Evolutionary conservation across 371 early-diverging fungal genomes (phyloP), one percentile per base, ranked within the genome.

Genomic region (Apophysomyces variabilis): DNA sequence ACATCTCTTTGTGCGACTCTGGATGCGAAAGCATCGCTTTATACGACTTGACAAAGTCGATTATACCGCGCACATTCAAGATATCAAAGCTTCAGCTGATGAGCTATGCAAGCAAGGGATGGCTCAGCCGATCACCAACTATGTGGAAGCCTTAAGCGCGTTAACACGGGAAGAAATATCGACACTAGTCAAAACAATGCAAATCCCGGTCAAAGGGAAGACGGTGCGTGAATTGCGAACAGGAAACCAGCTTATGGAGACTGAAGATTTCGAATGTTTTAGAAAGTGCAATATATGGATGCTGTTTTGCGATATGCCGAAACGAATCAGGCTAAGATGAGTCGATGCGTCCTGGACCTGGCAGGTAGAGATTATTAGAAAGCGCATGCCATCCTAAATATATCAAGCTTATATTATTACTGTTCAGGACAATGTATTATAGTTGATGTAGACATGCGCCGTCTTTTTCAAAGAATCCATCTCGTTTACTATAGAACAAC

Each of bases 1-100:
- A 58, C 82, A 89, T 67, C 63, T 91, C 7, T 84, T 86, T 69
- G 88, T 89, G 13, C 83, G 90, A 11, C 73, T 91, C 5, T 85
- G 86, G 60, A 77, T 90, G 74, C 81, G 91, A 46, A 91, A 87
- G 35, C 84, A 77, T 35, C 73, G 75, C 57, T 87, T 77, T 83
- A 64, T 84, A 7, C 80, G 80, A 41, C 67, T 73, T 6, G 70
- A 65, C 35, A 82, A 76, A 35, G 65, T 85, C 0, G 73, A 80
- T 21, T 79, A 79, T 61, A 16, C 66, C 12, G 62, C 45, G 2
- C 47, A 78, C 58, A 60, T 80, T 21, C 59, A 62, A 5, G 74
- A 79, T 69, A 32, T 78, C 6, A 41, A 75, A 35, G 16, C 16
- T 16, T 66, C 82, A 1, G 61, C 61, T 13, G n/a, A 47, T 4